Evolutionary conservation across 768 basidiomycete species (phyloP).

Genomic region (Xerocomus spinulosus): DNA sequence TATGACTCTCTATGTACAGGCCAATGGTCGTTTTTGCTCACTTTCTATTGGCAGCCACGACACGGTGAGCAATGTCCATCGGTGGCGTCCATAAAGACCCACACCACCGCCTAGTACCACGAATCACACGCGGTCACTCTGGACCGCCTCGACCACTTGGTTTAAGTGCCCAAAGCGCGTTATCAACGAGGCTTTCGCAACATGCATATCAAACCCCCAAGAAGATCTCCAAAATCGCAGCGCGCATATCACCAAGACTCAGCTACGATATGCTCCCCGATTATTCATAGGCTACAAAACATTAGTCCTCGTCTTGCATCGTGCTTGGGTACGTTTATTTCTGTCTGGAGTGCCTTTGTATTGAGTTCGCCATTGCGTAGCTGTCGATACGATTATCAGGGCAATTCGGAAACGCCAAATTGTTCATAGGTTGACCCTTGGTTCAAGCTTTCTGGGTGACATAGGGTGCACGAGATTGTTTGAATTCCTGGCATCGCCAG

Average conservation of each 20-base stretch:
- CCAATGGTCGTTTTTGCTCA: no score
- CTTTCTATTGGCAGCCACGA: no score
- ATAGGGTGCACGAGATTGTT: constrained; percentile 54
- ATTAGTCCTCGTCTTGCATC: constrained; percentile 30
- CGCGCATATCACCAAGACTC: constrained; percentile 27
- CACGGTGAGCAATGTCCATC: no score
- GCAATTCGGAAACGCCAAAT: constrained; percentile 41
- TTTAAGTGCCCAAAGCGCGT: no score
- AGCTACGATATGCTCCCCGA: constrained; percentile 27
- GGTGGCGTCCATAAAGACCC: no score
- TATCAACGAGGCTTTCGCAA: background rate
- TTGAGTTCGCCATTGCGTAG: constrained; percentile 27
- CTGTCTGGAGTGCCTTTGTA: background rate
- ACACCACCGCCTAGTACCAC: background rate
- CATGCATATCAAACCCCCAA: constrained; percentile 25
- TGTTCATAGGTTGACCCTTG: constrained; percentile 51
- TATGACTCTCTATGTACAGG: no score
- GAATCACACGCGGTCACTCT: constrained; percentile 13
- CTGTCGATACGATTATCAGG: constrained; percentile 47
- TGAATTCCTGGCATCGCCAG: constrained; percentile 46
- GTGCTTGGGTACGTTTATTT: constrained; percentile 19
- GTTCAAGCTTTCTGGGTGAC: constrained; percentile 54
- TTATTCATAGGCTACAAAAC: constrained; percentile 20
- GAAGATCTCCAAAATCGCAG: constrained; percentile 18
- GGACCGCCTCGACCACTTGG: constrained; percentile 2